These are phyloP conservation scores for Rhizopus stolonifer DNA, from an alignment of 371 early-diverging fungal species.

Conservation along the genomic window DNA sequence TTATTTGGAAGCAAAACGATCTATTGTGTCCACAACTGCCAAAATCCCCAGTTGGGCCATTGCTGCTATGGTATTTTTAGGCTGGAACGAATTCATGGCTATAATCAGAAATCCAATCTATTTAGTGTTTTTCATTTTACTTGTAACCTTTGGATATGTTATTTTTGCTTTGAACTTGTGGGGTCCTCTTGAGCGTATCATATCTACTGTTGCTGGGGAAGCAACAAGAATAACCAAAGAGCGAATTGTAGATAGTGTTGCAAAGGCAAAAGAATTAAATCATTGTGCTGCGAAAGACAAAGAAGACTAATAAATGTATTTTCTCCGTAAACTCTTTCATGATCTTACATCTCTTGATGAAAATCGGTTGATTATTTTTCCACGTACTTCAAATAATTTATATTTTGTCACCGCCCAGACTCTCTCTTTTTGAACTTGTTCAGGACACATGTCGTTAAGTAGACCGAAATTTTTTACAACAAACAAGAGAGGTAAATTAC, in stretches of 20 bases:
- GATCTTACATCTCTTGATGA: too few relatives aligned
- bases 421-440: background rate
- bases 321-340: too few relatives aligned
- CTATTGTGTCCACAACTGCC: conserved; percentile 84
- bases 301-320: too few relatives aligned
- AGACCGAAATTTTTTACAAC: conserved; percentile 64
- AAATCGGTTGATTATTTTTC: background rate
- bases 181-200: conserved; percentile 64
- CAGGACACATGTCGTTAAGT: conserved; percentile 18
- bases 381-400: background rate
- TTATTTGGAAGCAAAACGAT: conserved; percentile 94
- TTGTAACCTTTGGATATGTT: conserved; percentile 55
- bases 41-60: conserved; percentile 90
- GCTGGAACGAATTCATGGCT: conserved; percentile 92
- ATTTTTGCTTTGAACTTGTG: conserved; percentile 67
- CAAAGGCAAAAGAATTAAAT: background rate
- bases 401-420: background rate
- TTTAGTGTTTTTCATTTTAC: conserved; percentile 55
- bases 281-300: background rate
- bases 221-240: conserved; percentile 44
- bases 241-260: conserved; percentile 17
- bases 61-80: conserved; percentile 72
- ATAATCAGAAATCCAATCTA: conserved; percentile 83
- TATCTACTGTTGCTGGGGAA: conserved; percentile 39
- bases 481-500: conserved; percentile 58